Evolutionary conservation across 192 early-diverging fungal genomes (phyloP), one percentile per base, ranked within the genome.

Genomic region (Powellomyces hirtus): DNA sequence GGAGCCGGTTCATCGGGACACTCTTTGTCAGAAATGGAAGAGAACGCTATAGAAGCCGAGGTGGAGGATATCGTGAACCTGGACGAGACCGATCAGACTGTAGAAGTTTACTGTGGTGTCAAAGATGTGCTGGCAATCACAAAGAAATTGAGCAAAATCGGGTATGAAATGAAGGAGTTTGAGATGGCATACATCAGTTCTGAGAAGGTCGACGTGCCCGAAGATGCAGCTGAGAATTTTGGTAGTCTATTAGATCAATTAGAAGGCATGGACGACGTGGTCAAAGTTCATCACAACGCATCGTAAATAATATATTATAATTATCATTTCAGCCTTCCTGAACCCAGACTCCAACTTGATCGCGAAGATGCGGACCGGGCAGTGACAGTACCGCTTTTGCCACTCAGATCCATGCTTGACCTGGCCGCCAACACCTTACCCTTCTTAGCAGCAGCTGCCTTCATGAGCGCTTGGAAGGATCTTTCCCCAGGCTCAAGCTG

Each of bases 251-350:
- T 90, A 13, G 78, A 81, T 14, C 64, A 70, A 4, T 59, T 92
- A 49, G 89, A 90, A 53, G 76, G 79, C 55, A 68, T 84, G 22
- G 86, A 88, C 2, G 89, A 90, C 62, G 84, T 90, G 7, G 79
- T 88, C 20, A 82, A 77, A 58, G 77, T 89, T 5, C 68, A 66
- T 30, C 77, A 78, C 38, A 78, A 78, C 59, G 75, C 75, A 20
- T 13, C 37, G 38, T 62, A 46, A 53, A 20, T 53, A 8, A 20
- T 10, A 42, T 42, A 42, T 42, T n/a, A n/a, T n/a, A n/a, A n/a
- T n/a, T n/a, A 42, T 60, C 29, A 60, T 60, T 60, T 60, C n/a
- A 36, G 3, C 11, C 59, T 2, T 10, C 59, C 59, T n/a, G 20
- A 24, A 6, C 59, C 59, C 18, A 38, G 4, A 18, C 36, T 38